A percentile compares a stretch with the other conserved stretches of the same genome.
These are phyloP conservation scores for Huntiella abstrusa DNA, from an alignment of 2,329 filamentous ascomycete species.

Conservation along the genomic window DNA sequence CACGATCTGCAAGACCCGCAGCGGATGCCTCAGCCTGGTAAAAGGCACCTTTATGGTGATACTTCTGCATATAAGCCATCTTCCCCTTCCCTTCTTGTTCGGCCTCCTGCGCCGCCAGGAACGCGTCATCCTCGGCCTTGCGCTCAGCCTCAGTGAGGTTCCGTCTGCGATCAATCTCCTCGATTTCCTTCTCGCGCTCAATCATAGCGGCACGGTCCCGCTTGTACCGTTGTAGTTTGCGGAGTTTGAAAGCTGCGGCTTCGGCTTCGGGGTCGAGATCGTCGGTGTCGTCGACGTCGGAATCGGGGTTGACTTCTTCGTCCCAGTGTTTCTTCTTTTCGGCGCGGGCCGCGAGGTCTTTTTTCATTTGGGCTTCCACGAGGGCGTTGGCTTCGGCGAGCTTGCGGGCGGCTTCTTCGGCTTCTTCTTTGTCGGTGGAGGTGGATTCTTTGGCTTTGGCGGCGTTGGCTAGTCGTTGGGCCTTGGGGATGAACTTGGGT, in stretches of 20 bases:
- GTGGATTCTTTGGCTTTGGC: conserved; percentile 12
- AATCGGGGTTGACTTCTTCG: conserved; percentile 45
- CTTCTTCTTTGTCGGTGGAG: conserved; percentile 18
- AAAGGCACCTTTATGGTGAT: conserved; percentile 93
- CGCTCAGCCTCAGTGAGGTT: conserved; percentile 78
- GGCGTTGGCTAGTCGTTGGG: conserved; percentile 23
- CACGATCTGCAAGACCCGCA: conserved; percentile 57
- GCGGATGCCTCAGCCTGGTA: conserved; percentile 66
- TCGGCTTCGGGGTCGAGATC: conserved; percentile 74
- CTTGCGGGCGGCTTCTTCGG: conserved; percentile 41
- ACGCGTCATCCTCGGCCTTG: conserved; percentile 63
- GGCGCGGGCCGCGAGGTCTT: conserved; percentile 55
- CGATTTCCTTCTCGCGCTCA: conserved; percentile 62
- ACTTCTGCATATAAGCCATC: conserved; percentile 84
- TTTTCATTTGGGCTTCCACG: conserved; percentile 75
- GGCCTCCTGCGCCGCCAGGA: conserved; percentile 57
- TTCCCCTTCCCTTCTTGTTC: conserved; percentile 63
- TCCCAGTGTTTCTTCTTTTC: conserved; percentile 78
- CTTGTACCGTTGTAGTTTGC: conserved; percentile 76
- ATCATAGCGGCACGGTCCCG: conserved; percentile 74
- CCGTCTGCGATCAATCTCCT: conserved; percentile 72
- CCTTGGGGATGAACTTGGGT: conserved; percentile 45
- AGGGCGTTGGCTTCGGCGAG: conserved; percentile 59
- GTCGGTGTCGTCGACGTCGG: conserved; percentile 77
- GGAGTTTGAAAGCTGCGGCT: conserved; percentile 79